Conservation (phyloP, 257 asterid species). For the Solanum peruvianum region DNA sequence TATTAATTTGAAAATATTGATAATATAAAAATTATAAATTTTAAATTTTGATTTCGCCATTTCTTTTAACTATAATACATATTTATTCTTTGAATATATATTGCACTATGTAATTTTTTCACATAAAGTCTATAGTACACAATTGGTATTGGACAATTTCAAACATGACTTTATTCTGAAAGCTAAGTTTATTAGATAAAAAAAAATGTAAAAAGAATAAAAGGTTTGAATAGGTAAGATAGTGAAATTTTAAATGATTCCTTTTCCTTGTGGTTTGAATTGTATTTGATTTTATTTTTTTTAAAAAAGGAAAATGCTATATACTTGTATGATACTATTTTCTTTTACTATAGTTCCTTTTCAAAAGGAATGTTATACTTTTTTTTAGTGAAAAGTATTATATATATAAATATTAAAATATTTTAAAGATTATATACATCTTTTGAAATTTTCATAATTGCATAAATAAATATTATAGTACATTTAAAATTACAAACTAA, state of each 20-base stretch:
- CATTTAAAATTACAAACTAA: too few species aligned
- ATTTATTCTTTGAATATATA: neutral
- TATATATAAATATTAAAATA: too few species aligned
- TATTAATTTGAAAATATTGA: neutral
- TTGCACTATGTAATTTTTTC: neutral
- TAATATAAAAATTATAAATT: neutral
- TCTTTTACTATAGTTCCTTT: neutral
- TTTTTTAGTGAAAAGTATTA: neutral
- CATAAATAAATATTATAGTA: neutral
- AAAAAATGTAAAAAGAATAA: neutral
- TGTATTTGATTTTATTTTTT: too few species aligned
- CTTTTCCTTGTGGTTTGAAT: neutral
- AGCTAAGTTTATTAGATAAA: neutral
- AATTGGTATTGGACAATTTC: neutral
- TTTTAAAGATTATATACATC: too few species aligned
- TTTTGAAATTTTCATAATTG: too few species aligned
- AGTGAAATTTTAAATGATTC: neutral
- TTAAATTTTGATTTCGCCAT: neutral
- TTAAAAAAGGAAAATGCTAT: neutral
- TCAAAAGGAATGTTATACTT: neutral
- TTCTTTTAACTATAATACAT: neutral
- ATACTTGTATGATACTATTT: neutral
- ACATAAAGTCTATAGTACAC: neutral
- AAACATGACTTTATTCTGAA: neutral
- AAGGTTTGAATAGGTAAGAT: neutral